phyloP scores from a whole-genome alignment of 768 basidiomycete species.

The Leccinellum luteum region DNA sequence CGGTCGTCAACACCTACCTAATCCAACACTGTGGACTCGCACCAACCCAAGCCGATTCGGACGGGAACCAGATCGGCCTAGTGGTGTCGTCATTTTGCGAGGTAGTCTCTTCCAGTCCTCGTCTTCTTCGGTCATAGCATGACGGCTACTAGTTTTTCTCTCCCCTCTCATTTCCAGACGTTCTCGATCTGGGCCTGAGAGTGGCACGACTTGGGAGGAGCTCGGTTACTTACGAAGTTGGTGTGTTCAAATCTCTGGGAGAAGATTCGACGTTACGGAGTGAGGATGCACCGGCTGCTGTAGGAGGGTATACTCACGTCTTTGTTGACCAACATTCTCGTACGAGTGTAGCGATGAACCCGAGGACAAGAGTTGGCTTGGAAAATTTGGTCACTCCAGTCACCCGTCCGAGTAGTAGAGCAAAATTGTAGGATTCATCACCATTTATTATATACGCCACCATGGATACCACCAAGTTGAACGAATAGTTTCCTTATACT shows the following conservation, averaged over 20 bases:
- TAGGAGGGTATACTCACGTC: conserved; percentile 76
- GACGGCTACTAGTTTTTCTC: conserved; percentile 56
- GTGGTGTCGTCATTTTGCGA: conserved; percentile 78
- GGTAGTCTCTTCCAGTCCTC: conserved; percentile 30
- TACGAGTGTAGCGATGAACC: conserved; percentile 50
- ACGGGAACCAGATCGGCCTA: conserved; percentile 56
- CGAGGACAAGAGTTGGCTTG: conserved; percentile 46
- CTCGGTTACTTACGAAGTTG: conserved; percentile 79
- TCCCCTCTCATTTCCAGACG: conserved; percentile 70
- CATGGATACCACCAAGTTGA: background rate
- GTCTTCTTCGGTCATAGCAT: background rate
- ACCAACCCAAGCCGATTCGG: conserved; percentile 40
- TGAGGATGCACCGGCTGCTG: conserved; percentile 34
- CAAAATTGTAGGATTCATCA: conserved; percentile 21
- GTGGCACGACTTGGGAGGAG: conserved; percentile 67
- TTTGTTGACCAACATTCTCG: conserved; percentile 65
- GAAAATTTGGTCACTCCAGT: conserved; percentile 4
- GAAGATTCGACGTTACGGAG: background rate
- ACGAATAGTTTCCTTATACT: too few species aligned
- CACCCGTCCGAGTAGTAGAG: background rate
- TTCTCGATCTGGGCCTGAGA: conserved; percentile 66
- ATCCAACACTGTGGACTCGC: conserved; percentile 58
- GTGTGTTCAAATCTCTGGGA: conserved; percentile 53
- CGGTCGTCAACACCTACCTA: conserved; percentile 77
- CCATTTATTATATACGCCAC: background rate